Percentiles rank a stretch among this genome's conserved stretches.
Evolutionary conservation across 2,329 filamentous ascomycete genomes (phyloP).

Genomic region (Nemania sp.): DNA sequence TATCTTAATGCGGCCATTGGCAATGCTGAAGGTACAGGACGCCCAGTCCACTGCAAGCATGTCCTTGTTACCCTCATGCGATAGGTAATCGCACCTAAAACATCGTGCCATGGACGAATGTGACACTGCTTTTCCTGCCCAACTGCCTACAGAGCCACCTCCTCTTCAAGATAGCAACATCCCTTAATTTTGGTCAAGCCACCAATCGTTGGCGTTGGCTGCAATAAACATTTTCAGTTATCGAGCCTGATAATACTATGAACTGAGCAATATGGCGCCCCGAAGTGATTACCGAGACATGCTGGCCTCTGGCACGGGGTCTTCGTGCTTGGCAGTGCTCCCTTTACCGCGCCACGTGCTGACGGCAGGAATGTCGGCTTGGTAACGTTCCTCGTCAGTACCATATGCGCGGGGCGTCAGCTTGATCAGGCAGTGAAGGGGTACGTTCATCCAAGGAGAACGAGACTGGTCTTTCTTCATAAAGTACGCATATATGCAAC

Average conservation of each 20-base stretch:
- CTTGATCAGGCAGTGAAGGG: constrained; percentile 94
- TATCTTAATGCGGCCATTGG: constrained; percentile 7
- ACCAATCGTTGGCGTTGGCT: no score
- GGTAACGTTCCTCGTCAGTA: constrained; percentile 84
- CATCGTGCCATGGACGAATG: no score
- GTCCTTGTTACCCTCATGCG: not conserved
- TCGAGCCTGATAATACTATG: no score
- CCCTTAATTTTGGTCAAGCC: no score
- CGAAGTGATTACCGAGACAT: constrained; percentile 18
- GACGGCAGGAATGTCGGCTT: constrained; percentile 91
- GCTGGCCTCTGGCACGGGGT: constrained; percentile 46
- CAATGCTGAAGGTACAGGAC: not conserved
- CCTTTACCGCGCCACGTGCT: constrained; percentile 97
- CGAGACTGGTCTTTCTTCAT: constrained; percentile 94
- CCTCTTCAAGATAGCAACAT: no score
- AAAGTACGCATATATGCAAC: constrained; percentile 98
- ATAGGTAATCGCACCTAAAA: not conserved
- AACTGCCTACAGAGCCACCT: no score
- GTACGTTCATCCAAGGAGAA: constrained; percentile 98
- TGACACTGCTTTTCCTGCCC: not conserved
- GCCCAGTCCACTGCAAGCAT: not conserved
- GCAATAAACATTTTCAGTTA: no score
- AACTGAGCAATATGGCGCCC: no score
- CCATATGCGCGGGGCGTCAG: constrained; percentile 92
- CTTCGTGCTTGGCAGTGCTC: constrained; percentile 82